Evolutionary conservation across 306 rosid genomes (phyloP).

Genomic region (Gleditsia sinensis): DNA sequence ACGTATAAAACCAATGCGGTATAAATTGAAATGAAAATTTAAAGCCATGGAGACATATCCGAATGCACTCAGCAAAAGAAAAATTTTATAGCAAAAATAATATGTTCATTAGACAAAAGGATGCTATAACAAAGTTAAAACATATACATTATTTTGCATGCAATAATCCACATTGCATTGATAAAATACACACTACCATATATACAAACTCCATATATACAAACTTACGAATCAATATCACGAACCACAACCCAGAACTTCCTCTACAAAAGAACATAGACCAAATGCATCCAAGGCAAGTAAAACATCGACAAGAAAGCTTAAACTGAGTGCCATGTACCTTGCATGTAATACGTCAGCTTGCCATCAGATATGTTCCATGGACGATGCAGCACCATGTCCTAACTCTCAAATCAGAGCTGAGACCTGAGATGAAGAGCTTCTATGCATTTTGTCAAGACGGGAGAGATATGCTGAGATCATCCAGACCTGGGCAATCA

Average conservation of each 20-base stretch:
- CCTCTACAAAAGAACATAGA: neutral
- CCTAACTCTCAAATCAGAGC: neutral
- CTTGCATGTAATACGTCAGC: neutral
- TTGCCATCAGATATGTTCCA: neutral
- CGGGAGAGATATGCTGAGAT: neutral
- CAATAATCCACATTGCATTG: neutral
- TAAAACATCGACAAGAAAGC: neutral
- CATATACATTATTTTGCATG: neutral
- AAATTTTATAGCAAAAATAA: neutral
- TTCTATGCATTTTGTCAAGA: neutral
- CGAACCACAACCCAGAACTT: neutral
- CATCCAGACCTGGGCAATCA: constrained; percentile 9
- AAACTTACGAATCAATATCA: neutral
- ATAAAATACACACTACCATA: neutral
- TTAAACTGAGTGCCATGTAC: neutral
- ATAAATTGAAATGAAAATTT: neutral
- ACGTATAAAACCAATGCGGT: neutral
- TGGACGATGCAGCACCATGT: no score
- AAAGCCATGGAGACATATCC: neutral
- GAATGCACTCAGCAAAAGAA: neutral
- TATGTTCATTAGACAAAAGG: neutral
- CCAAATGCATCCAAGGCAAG: neutral
- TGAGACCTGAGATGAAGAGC: neutral
- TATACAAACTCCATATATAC: no score
- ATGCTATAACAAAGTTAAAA: neutral